These are phyloP conservation scores for Wickerhamomyces ciferrii DNA, from an alignment of 805 yeast species.

Conservation along the genomic window DNA sequence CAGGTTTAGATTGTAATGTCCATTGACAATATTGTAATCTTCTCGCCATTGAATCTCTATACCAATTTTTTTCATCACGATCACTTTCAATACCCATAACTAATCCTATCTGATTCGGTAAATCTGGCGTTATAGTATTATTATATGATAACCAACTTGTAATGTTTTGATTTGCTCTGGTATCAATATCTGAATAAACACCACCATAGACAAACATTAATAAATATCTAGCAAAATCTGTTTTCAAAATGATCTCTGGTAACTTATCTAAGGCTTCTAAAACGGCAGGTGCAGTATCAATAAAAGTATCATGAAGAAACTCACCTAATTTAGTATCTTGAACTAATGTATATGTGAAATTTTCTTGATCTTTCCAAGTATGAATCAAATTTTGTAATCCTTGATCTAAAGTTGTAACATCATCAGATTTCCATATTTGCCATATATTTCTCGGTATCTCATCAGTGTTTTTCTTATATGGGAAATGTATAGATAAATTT, in stretches of 20 bases:
- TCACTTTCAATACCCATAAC: conserved; percentile 51
- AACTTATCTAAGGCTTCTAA: background rate
- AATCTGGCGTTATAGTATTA: background rate
- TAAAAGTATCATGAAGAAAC: background rate
- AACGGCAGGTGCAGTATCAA: background rate
- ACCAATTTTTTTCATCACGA: conserved; percentile 46
- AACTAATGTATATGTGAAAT: background rate
- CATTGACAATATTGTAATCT: conserved; percentile 59
- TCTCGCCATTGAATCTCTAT: conserved; percentile 40
- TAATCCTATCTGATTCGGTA: conserved; percentile 38
- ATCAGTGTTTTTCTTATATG: background rate
- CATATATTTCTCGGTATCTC: background rate
- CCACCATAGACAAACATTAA: conserved; percentile 75
- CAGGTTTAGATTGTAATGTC: conserved; percentile 53
- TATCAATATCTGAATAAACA: conserved; percentile 73
- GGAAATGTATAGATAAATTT: background rate
- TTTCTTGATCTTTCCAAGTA: background rate
- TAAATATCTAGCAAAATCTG: conserved; percentile 76
- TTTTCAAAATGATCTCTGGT: conserved; percentile 48
- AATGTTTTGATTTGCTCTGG: conserved; percentile 20
- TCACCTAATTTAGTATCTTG: background rate
- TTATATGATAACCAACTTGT: background rate
- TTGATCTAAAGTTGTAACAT: background rate
- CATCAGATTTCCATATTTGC: background rate
- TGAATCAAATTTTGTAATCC: background rate